Evolutionary conservation across 306 rosid species (phyloP).

Genomic region (Sicyos edulis): DNA sequence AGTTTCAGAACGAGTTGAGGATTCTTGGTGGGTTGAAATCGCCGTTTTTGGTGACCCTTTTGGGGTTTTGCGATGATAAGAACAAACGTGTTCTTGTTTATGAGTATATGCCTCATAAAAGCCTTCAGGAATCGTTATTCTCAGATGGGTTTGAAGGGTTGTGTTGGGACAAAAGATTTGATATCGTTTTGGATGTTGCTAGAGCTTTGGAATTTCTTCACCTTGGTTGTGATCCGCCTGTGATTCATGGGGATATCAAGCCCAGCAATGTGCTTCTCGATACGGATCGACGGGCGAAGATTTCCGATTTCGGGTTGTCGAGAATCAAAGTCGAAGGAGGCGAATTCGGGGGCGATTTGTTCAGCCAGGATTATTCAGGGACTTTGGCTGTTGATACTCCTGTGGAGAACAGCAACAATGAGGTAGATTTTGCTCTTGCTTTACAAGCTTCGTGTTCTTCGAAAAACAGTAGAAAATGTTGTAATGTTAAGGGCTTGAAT

Average conservation of each 20-base stretch:
- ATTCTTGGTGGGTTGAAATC: conserved; percentile 88
- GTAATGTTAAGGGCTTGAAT: conserved; percentile 52
- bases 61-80: conserved; percentile 82
- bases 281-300: conserved; percentile 50
- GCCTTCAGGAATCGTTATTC: conserved; percentile 84
- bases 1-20: conserved; percentile 91
- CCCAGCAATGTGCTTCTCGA: conserved; percentile 51
- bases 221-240: conserved; percentile 88
- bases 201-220: conserved; percentile 85
- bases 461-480: conserved; percentile 47
- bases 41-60: conserved; percentile 70
- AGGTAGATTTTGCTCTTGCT: conserved; percentile 95
- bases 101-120: conserved; percentile 43
- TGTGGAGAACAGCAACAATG: conserved; percentile 56
- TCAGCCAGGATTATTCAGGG: conserved; percentile 70
- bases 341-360: conserved; percentile 79
- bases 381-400: conserved; percentile 74
- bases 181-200: conserved; percentile 61
- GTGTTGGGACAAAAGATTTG: conserved; percentile 83
- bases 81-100: conserved; percentile 64
- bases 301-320: conserved; percentile 85
- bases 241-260: conserved; percentile 67
- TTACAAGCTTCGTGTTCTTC: conserved; percentile 86
- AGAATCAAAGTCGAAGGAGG: conserved; percentile 74
- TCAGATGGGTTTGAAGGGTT: conserved; percentile 51